Conservation (phyloP, 331 rosid genomes). For the Acacia pycnantha region DNA sequence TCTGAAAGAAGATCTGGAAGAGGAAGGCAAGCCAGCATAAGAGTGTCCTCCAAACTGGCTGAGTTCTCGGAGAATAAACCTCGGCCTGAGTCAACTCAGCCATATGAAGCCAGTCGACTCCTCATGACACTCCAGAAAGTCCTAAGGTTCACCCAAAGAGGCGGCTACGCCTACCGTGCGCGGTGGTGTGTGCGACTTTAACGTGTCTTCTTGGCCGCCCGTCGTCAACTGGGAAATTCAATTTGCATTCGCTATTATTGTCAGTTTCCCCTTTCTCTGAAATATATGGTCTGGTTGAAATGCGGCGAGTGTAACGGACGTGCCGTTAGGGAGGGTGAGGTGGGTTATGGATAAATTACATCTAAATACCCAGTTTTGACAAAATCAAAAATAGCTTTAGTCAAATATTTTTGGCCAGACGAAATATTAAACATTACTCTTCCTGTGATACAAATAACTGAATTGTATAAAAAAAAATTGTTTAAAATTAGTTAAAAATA, state of each 20-base stretch:
- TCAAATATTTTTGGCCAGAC: no score
- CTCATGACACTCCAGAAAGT: neutral
- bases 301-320: slow-evolving; percentile 20
- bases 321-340: slow-evolving; percentile 36
- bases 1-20: slow-evolving; percentile 85
- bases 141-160: neutral
- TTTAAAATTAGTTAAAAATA: no score
- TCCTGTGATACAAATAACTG: no score
- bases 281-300: slow-evolving; percentile 14
- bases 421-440: no score
- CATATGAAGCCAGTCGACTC: slow-evolving; percentile 34
- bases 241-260: neutral
- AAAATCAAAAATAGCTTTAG: no score
- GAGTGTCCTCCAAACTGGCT: slow-evolving; percentile 79
- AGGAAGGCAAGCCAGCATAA: slow-evolving; percentile 81
- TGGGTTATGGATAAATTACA: neutral
- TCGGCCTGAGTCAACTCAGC: slow-evolving; percentile 93
- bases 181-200: slow-evolving; percentile 24
- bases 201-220: neutral
- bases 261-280: neutral
- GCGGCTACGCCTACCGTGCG: neutral
- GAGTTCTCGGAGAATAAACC: slow-evolving; percentile 72
- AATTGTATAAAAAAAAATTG: no score
- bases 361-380: neutral
- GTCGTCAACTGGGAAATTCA: neutral